Percentiles rank a stretch among this genome's conserved stretches.
These are phyloP conservation scores for Endogone sp. DNA, from an alignment of 192 early-diverging fungal genomes.

Conservation along the genomic window DNA sequence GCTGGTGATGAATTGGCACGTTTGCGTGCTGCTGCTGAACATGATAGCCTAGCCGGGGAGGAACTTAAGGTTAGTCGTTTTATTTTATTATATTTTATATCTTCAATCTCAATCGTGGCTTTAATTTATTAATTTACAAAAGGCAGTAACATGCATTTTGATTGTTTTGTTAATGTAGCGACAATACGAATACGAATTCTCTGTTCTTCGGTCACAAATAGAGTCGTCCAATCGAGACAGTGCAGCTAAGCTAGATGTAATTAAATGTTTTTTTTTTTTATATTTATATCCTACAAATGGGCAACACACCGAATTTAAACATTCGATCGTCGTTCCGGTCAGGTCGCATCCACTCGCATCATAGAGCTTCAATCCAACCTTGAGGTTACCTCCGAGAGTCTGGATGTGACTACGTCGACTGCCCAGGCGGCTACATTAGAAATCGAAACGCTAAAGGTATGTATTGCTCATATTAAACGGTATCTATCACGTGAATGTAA, in stretches of 20 bases:
- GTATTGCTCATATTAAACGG: no score
- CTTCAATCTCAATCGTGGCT: no score
- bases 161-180: background rate
- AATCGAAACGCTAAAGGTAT: background rate
- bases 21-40: background rate
- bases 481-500: no score
- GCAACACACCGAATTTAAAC: no score
- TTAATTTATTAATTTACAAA: background rate
- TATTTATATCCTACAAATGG: no score
- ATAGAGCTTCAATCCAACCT: background rate
- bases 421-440: background rate
- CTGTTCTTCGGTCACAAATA: background rate
- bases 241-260: background rate
- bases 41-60: background rate
- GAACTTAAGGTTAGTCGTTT: background rate
- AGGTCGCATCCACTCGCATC: background rate
- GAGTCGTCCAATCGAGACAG: background rate
- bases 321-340: background rate
- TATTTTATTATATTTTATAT: no score
- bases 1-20: background rate
- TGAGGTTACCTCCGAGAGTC: background rate
- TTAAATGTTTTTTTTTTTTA: background rate
- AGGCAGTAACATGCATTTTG: no score
- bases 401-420: background rate
- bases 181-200: background rate